These are phyloP conservation scores for Corylus avellana DNA, from an alignment of 306 rosid species.

Conservation along the genomic window DNA sequence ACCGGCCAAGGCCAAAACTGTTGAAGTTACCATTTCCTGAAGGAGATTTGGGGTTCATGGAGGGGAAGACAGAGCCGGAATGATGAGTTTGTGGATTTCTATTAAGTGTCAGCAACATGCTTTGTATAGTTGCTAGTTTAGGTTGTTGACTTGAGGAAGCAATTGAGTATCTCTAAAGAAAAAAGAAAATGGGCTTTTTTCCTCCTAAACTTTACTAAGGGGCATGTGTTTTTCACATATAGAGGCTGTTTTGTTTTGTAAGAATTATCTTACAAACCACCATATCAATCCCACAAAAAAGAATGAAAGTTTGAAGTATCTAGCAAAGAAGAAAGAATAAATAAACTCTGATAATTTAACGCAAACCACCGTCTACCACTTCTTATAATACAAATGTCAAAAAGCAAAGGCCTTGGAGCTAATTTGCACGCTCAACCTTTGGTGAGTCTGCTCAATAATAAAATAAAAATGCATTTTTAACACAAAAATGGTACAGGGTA, in stretches of 20 bases:
- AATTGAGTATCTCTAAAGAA: neutral
- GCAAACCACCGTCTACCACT: neutral
- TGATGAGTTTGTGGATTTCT: neutral
- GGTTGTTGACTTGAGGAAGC: neutral
- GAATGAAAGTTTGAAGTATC: no score
- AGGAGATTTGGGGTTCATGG: neutral
- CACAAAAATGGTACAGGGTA: neutral
- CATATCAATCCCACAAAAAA: no score
- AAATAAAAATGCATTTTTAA: neutral
- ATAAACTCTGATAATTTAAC: neutral
- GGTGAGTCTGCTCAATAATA: neutral
- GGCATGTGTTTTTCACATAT: no score
- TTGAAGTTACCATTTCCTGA: slow-evolving; percentile 51
- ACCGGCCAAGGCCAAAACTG: slow-evolving; percentile 55
- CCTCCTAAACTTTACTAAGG: no score
- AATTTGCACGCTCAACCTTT: neutral
- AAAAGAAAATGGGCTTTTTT: neutral
- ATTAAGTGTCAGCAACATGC: neutral
- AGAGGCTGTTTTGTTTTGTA: no score
- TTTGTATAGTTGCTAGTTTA: neutral
- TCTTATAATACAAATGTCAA: neutral
- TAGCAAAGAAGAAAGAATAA: no score
- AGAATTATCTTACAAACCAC: no score
- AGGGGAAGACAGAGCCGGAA: neutral
- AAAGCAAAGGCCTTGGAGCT: neutral